Conservation (phyloP, 306 rosid species). For the Myrica gale region DNA sequence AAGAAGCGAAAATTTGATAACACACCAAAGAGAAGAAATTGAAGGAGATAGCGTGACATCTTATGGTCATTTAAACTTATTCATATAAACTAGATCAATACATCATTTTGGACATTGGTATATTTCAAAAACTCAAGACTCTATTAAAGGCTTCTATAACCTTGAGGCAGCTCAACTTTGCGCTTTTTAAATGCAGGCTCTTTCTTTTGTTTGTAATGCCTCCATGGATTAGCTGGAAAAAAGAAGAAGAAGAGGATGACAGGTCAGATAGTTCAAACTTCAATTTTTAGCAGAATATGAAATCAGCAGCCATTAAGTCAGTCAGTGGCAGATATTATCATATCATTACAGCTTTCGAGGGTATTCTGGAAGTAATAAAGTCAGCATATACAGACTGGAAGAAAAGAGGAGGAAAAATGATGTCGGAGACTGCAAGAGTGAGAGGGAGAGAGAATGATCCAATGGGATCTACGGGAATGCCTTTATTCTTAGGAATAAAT, state of each 20-base stretch:
- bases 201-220: constrained; percentile 61
- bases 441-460: background rate
- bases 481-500: background rate
- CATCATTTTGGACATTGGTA: background rate
- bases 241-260: constrained; percentile 28
- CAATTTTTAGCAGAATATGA: constrained; percentile 22
- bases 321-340: background rate
- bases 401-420: background rate
- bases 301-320: constrained; percentile 25
- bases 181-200: constrained; percentile 75
- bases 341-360: background rate
- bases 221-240: constrained; percentile 75
- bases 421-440: background rate
- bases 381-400: background rate
- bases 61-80: constrained; percentile 18
- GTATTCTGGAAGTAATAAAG: no score
- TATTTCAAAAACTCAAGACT: background rate
- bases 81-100: background rate
- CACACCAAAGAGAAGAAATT: constrained; percentile 4
- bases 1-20: constrained; percentile 17
- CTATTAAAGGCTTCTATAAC: constrained; percentile 41
- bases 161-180: constrained; percentile 72
- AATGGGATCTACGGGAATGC: background rate
- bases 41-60: background rate
- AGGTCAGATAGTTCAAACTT: constrained; percentile 17